These are phyloP conservation scores for Pseudopyrenochaeta lycopersici DNA, from an alignment of 2,329 filamentous ascomycete species.

Conservation along the genomic window DNA sequence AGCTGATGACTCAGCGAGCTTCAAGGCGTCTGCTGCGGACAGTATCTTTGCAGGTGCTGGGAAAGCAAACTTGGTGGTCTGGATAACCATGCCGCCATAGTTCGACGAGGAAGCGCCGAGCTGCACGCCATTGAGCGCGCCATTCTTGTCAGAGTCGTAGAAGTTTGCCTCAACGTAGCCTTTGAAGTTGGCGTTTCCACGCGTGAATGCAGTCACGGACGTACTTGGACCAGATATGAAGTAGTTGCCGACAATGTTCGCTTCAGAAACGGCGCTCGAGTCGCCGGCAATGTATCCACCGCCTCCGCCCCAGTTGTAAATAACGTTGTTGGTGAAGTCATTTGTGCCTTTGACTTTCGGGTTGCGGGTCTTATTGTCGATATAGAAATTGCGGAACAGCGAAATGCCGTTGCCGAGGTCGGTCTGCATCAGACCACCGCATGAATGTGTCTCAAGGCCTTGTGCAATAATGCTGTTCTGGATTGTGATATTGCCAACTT, in stretches of 20 bases:
- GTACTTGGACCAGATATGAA: slow-evolving; percentile 65
- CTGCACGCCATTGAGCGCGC: slow-evolving; percentile 58
- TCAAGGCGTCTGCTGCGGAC: slow-evolving; percentile 52
- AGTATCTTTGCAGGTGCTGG: slow-evolving; percentile 54
- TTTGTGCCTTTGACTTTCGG: slow-evolving; percentile 67
- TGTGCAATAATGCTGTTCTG: slow-evolving; percentile 64
- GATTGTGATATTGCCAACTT: slow-evolving; percentile 59
- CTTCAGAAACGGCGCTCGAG: slow-evolving; percentile 57
- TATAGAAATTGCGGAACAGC: slow-evolving; percentile 64
- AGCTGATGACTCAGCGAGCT: slow-evolving; percentile 50
- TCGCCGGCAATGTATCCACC: slow-evolving; percentile 66
- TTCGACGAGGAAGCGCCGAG: slow-evolving; percentile 55
- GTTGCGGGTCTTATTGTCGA: slow-evolving; percentile 66
- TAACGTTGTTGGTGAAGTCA: slow-evolving; percentile 61
- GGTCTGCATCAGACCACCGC: slow-evolving; percentile 62
- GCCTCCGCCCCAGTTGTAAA: slow-evolving; percentile 66
- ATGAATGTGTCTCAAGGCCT: slow-evolving; percentile 63
- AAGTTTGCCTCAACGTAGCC: slow-evolving; percentile 64
- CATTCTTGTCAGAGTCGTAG: slow-evolving; percentile 61
- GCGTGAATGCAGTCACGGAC: slow-evolving; percentile 60
- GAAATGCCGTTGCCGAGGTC: slow-evolving; percentile 56
- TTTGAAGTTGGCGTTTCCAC: slow-evolving; percentile 64
- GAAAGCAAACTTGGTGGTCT: slow-evolving; percentile 53
- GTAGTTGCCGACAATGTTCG: slow-evolving; percentile 66
- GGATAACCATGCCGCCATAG: slow-evolving; percentile 59